Evolutionary conservation across 176 grass and related monocot species (phyloP).

Genomic region (Typha latifolia): DNA sequence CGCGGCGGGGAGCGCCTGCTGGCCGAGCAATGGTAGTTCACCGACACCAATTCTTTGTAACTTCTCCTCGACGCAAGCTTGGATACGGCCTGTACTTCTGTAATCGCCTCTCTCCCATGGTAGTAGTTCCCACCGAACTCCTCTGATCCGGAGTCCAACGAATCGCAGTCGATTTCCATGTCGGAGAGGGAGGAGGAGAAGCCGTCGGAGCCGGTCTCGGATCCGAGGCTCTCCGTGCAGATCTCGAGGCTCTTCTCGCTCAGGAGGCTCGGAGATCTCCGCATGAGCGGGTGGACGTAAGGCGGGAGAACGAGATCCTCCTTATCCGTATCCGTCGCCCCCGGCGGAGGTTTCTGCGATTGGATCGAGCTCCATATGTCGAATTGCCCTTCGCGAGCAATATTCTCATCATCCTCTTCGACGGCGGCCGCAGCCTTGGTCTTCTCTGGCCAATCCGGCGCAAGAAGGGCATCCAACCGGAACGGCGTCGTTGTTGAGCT

Average conservation of each 20-base stretch:
- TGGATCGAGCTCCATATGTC: slow-evolving; percentile 74
- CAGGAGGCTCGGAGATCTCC: slow-evolving; percentile 59
- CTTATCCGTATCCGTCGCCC: not conserved
- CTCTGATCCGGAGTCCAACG: not conserved
- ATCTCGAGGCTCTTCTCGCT: slow-evolving; percentile 85
- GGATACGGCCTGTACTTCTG: too few relatives aligned
- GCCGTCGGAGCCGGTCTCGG: slow-evolving; percentile 59
- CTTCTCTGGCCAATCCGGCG: too few relatives aligned
- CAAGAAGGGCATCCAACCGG: too few relatives aligned
- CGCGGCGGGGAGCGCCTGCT: slow-evolving; percentile 21
- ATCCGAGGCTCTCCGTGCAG: slow-evolving; percentile 96
- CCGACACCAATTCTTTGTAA: slow-evolving; percentile 26
- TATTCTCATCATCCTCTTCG: slow-evolving; percentile 3
- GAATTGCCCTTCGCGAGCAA: slow-evolving; percentile 15
- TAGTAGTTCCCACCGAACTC: not conserved
- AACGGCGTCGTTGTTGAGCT: too few relatives aligned
- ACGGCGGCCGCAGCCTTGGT: not conserved
- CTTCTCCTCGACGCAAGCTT: too few relatives aligned
- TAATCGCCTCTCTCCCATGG: not conserved
- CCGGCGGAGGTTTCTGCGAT: slow-evolving; percentile 7
- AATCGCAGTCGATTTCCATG: not conserved
- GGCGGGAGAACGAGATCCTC: slow-evolving; percentile 6
- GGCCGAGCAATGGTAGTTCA: slow-evolving; percentile 74
- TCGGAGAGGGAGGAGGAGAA: not conserved
- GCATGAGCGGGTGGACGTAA: slow-evolving; percentile 50